Evolutionary conservation across 805 yeast species (phyloP).

Genomic region (Monosporozyma solicola): DNA sequence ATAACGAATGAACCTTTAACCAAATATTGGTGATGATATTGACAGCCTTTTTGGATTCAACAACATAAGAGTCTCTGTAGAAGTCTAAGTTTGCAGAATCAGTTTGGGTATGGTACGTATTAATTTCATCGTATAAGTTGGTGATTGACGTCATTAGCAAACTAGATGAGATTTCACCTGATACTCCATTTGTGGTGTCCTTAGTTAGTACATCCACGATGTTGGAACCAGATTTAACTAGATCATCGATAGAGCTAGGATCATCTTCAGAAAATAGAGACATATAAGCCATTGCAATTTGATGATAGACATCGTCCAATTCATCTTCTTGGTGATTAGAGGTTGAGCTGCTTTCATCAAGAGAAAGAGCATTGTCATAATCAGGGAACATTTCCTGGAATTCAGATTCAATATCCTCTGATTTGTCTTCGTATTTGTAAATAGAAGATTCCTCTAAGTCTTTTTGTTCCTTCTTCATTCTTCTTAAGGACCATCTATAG

Average conservation of each 20-base stretch:
- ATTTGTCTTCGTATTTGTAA: conserved; percentile 55
- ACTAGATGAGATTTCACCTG: conserved; percentile 22
- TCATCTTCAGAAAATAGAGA: conserved; percentile 30
- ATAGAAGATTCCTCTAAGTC: conserved; percentile 50
- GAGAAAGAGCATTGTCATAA: conserved; percentile 47
- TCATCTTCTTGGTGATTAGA: conserved; percentile 8
- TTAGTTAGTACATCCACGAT: conserved; percentile 24
- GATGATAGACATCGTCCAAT: conserved; percentile 40
- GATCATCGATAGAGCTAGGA: conserved; percentile 11
- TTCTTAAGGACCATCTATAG: conserved; percentile 73
- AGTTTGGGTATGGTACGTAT: conserved; percentile 18
- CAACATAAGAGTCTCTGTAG: conserved; percentile 52
- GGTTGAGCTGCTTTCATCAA: conserved; percentile 13
- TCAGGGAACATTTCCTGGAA: conserved; percentile 80
- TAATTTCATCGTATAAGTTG: conserved; percentile 29
- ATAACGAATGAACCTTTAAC: conserved; percentile 37
- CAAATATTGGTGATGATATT: conserved; percentile 37
- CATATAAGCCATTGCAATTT: conserved; percentile 43
- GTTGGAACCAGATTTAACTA: conserved; percentile 37
- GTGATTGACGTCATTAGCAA: conserved; percentile 31
- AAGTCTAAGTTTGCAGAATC: conserved; percentile 37
- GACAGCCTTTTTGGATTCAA: conserved; percentile 56
- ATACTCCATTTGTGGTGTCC: conserved; percentile 15
- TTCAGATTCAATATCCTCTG: conserved; percentile 67
- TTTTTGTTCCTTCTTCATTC: conserved; percentile 44